A percentile compares a stretch with the other conserved stretches of the same genome.
phyloP scores from a whole-genome alignment of 2,329 filamentous ascomycete genomes.

The Epichloe bromicola region DNA sequence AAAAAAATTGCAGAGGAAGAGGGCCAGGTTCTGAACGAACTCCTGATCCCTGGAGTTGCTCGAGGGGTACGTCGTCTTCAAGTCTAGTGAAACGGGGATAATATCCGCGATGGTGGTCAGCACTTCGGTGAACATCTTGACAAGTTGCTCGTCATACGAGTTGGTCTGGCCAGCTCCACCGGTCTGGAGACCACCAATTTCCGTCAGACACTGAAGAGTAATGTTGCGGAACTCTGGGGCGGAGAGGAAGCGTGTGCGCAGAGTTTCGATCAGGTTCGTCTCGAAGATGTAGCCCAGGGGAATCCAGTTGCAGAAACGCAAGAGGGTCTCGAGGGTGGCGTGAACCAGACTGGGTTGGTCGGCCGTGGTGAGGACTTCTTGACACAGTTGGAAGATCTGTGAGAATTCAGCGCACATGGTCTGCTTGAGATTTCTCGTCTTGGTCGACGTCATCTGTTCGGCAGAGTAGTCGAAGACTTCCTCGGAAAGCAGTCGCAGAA shows the following conservation, averaged over 20 bases:
- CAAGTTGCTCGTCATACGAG: conserved; percentile 86
- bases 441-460: conserved; percentile 97
- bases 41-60: conserved; percentile 93
- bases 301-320: conserved; percentile 98
- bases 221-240: conserved; percentile 93
- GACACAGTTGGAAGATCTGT: conserved; percentile 94
- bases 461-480: conserved; percentile 98
- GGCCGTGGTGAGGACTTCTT: conserved; percentile 83
- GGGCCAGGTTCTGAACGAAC: conserved; percentile 90
- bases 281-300: conserved; percentile 98
- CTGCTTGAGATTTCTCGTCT: conserved; percentile 91
- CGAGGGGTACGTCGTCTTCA: conserved; percentile 80
- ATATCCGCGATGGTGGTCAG: conserved; percentile 86
- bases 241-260: conserved; percentile 84
- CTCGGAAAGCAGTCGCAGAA: conserved; percentile 86
- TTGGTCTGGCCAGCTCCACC: conserved; percentile 52
- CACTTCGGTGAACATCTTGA: conserved; percentile 97
- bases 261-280: conserved; percentile 86
- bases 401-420: conserved; percentile 99
- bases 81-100: conserved; percentile 78
- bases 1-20: conserved; percentile 99
- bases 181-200: conserved; percentile 89
- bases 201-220: conserved; percentile 90
- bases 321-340: conserved; percentile 88
- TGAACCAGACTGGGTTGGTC: conserved; percentile 82